Percentiles rank a stretch among this genome's conserved stretches.
Evolutionary conservation across 1,284 basidiomycete species (phyloP).

Genomic region (Tylopilus sp.): DNA sequence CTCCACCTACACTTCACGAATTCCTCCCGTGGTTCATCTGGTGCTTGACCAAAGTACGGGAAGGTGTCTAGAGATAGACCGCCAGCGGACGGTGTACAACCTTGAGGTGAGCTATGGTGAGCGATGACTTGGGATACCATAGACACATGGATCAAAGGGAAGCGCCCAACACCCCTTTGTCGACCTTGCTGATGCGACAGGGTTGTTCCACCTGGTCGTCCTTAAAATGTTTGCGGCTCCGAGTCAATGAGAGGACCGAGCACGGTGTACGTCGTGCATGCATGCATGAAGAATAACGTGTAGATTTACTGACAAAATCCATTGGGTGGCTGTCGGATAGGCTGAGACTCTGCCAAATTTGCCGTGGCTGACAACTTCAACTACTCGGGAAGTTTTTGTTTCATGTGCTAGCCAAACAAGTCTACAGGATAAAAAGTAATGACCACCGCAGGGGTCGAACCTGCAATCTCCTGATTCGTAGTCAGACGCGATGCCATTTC

Average conservation of each 20-base stretch:
- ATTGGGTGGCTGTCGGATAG: no score
- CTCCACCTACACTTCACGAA: constrained; percentile 8
- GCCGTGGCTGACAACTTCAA: no score
- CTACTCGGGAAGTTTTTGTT: no score
- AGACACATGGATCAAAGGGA: constrained; percentile 6
- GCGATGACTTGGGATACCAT: constrained; percentile 7
- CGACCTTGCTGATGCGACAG: constrained; percentile 6
- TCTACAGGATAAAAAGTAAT: constrained; percentile 5
- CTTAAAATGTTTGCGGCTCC: constrained; percentile 5
- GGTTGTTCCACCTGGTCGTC: constrained; percentile 1
- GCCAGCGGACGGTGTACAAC: neutral
- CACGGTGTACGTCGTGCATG: no score
- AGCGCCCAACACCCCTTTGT: neutral
- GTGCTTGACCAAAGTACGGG: neutral
- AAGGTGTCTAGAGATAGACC: neutral
- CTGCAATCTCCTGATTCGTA: constrained; percentile 72
- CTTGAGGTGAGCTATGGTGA: constrained; percentile 10
- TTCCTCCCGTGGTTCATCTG: neutral
- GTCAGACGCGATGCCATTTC: constrained; percentile 68
- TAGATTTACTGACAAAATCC: no score
- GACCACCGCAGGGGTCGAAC: constrained; percentile 44
- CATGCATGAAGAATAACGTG: no score
- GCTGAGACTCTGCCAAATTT: no score
- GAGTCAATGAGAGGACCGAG: no score
- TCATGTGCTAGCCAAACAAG: no score